Evolutionary conservation across 2,329 filamentous ascomycete genomes (phyloP).

Genomic region (Alternaria hordeiaustralica): DNA sequence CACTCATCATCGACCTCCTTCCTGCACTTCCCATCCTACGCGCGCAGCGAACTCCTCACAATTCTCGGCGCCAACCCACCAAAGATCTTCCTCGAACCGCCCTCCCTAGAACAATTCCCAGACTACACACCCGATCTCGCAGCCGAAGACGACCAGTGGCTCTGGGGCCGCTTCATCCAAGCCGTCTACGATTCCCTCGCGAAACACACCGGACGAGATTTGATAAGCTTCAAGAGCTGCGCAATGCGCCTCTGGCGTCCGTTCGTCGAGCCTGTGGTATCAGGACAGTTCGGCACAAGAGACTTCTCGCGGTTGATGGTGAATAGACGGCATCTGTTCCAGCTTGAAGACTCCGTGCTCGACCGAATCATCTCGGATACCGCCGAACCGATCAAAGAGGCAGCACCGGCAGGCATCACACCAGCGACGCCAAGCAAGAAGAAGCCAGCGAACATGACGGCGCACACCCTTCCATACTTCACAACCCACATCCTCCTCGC

Average conservation of each 20-base stretch:
- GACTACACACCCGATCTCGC: slow-evolving; percentile 56
- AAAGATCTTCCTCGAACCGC: slow-evolving; percentile 53
- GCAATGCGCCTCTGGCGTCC: slow-evolving; percentile 81
- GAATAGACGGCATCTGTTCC: slow-evolving; percentile 71
- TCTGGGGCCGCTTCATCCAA: slow-evolving; percentile 81
- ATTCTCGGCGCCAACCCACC: slow-evolving; percentile 67
- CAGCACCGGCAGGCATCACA: not conserved
- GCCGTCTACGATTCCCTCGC: slow-evolving; percentile 88
- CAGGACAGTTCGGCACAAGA: slow-evolving; percentile 74
- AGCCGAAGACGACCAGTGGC: slow-evolving; percentile 67
- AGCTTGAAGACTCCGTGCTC: slow-evolving; percentile 73
- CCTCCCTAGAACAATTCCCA: slow-evolving; percentile 49
- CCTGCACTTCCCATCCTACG: slow-evolving; percentile 84
- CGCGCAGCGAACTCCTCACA: slow-evolving; percentile 76
- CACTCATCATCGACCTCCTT: slow-evolving; percentile 74
- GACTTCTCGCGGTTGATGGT: slow-evolving; percentile 88
- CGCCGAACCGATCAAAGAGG: not conserved
- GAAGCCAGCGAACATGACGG: slow-evolving; percentile 28
- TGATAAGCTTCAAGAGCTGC: slow-evolving; percentile 73
- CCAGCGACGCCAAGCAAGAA: slow-evolving; percentile 21
- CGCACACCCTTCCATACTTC: slow-evolving; percentile 69
- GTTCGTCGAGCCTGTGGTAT: slow-evolving; percentile 79
- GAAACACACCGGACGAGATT: slow-evolving; percentile 78
- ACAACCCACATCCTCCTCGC: slow-evolving; percentile 76
- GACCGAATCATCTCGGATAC: slow-evolving; percentile 60